phyloP scores from a whole-genome alignment of 306 rosid genomes.

The Mimosa bimucronata region DNA sequence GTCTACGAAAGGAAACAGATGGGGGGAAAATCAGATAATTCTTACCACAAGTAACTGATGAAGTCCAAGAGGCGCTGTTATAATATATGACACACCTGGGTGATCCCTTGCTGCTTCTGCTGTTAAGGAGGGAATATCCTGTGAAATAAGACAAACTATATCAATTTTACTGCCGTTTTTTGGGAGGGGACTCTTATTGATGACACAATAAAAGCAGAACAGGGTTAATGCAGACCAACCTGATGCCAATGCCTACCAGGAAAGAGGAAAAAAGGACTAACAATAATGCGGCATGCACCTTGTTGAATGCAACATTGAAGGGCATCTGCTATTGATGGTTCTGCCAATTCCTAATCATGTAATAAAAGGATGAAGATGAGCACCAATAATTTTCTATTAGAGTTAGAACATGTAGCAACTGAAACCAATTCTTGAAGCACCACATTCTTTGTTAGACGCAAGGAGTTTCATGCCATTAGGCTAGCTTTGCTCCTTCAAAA shows the following conservation, averaged over 20 bases:
- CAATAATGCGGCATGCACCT: constrained; percentile 69
- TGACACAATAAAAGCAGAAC: neutral
- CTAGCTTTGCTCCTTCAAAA: neutral
- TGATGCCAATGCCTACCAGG: constrained; percentile 94
- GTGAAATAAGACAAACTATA: constrained; percentile 34
- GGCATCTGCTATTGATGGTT: constrained; percentile 77
- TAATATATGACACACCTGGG: constrained; percentile 66
- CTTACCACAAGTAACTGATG: constrained; percentile 86
- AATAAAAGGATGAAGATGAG: constrained; percentile 17
- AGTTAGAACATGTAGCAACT: neutral
- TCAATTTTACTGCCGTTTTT: constrained; percentile 13
- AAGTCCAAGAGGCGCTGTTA: constrained; percentile 92
- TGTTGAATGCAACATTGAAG: constrained; percentile 65
- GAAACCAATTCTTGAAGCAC: neutral
- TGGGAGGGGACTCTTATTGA: neutral
- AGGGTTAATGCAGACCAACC: constrained; percentile 49
- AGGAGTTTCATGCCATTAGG: too few relatives aligned
- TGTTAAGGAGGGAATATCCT: constrained; percentile 90
- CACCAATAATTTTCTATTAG: neutral
- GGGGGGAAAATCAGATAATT: neutral
- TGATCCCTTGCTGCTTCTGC: constrained; percentile 88
- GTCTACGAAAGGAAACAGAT: neutral
- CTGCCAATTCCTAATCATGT: constrained; percentile 75
- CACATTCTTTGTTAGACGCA: too few relatives aligned
- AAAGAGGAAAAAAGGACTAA: constrained; percentile 87